These are phyloP conservation scores for Malassezia japonica DNA, from an alignment of 1,284 basidiomycete species.

Conservation along the genomic window DNA sequence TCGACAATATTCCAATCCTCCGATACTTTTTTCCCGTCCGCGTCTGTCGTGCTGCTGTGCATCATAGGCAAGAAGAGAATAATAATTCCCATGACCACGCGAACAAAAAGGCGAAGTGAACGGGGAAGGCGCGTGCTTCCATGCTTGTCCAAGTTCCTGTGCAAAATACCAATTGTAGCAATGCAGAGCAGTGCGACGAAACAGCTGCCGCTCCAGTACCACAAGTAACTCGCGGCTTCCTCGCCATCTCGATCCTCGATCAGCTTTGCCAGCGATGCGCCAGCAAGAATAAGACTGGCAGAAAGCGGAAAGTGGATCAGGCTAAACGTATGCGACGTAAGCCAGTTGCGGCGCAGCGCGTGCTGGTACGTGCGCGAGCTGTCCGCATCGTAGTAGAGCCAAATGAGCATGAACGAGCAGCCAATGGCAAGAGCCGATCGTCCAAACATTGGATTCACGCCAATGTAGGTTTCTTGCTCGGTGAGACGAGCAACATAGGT, in stretches of 20 bases:
- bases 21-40: too few species aligned
- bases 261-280: slow-evolving; percentile 22
- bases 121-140: slow-evolving; percentile 29
- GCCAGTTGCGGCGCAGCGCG: slow-evolving; percentile 40
- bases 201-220: slow-evolving; percentile 37
- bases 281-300: slow-evolving; percentile 35
- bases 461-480: slow-evolving; percentile 17
- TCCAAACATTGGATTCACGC: slow-evolving; percentile 26
- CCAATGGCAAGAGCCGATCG: slow-evolving; percentile 32
- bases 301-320: slow-evolving; percentile 44
- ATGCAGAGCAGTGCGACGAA: slow-evolving; percentile 26
- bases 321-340: slow-evolving; percentile 36
- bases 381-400: slow-evolving; percentile 41
- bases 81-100: slow-evolving; percentile 23
- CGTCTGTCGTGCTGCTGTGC: too few species aligned
- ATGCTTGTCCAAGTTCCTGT: slow-evolving; percentile 32
- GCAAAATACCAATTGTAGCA: slow-evolving; percentile 32
- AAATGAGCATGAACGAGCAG: slow-evolving; percentile 39
- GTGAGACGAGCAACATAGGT: slow-evolving; percentile 21
- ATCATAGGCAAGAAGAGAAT: slow-evolving; percentile 33
- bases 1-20: slow-evolving; percentile 22
- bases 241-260: slow-evolving; percentile 18
- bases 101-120: slow-evolving; percentile 23
- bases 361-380: slow-evolving; percentile 41
- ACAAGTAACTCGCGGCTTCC: slow-evolving; percentile 23